Evolutionary conservation across 2,329 filamentous ascomycete species (phyloP).

Genomic region (Stylonectria norvegica): DNA sequence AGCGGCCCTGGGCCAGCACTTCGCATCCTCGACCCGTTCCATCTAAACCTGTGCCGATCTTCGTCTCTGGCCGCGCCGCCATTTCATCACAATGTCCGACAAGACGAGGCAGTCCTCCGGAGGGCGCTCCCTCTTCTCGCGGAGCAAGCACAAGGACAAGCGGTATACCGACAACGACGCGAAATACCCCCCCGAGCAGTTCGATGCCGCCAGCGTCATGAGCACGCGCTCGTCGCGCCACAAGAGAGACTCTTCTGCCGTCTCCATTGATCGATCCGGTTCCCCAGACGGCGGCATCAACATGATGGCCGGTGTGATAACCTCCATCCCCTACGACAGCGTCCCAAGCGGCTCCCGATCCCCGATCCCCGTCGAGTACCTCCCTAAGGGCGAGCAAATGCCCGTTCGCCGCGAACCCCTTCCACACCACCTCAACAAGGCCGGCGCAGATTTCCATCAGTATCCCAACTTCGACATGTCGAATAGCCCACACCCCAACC

Average conservation of each 20-base stretch:
- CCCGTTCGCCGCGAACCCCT: conserved; percentile 66
- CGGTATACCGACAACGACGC: conserved; percentile 59
- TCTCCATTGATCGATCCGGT: conserved; percentile 66
- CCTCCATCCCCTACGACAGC: conserved; percentile 82
- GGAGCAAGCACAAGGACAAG: conserved; percentile 75
- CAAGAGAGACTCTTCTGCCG: conserved; percentile 66
- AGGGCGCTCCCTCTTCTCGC: conserved; percentile 80
- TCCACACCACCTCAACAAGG: conserved; percentile 80
- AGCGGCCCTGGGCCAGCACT: conserved; percentile 38
- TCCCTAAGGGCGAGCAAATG: conserved; percentile 63
- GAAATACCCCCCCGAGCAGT: conserved; percentile 52
- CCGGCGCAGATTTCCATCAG: conserved; percentile 77
- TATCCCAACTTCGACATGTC: conserved; percentile 70
- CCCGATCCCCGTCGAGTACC: conserved; percentile 69
- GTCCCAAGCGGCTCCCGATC: conserved; percentile 62
- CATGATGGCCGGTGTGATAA: conserved; percentile 77
- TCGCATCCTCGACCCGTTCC: conserved; percentile 33
- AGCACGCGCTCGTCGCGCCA: conserved; percentile 72
- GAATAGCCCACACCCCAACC: conserved; percentile 51
- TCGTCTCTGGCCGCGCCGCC: conserved; percentile 20
- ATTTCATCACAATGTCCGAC: conserved; percentile 54
- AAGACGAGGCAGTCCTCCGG: conserved; percentile 77
- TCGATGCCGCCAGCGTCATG: conserved; percentile 58
- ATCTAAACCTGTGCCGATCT: conserved; percentile 23
- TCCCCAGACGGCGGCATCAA: conserved; percentile 65